phyloP scores from a whole-genome alignment of 2,329 filamentous ascomycete genomes.

The Nemania sp. region DNA sequence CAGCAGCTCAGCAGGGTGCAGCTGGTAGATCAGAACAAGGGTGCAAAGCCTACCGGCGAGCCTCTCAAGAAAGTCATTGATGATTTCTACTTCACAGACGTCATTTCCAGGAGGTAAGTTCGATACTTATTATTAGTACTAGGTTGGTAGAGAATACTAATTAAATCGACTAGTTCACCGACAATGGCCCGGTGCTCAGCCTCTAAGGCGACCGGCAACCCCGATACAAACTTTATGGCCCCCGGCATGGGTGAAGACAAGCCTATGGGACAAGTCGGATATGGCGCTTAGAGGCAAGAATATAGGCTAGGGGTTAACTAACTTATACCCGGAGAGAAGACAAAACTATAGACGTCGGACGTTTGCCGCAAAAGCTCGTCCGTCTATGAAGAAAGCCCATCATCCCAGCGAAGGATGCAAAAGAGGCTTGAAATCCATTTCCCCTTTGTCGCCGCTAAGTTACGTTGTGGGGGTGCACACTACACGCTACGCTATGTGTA shows the following conservation, averaged over 20 bases:
- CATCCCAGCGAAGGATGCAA: slow-evolving; percentile 9
- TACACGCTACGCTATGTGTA: slow-evolving; percentile 40
- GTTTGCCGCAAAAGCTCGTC: slow-evolving; percentile 12
- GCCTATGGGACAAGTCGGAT: slow-evolving; percentile 71
- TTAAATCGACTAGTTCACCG: slow-evolving; percentile 75
- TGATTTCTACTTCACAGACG: slow-evolving; percentile 98
- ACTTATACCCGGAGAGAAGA: slow-evolving; percentile 18
- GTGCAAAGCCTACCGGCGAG: slow-evolving; percentile 75
- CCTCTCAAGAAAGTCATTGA: slow-evolving; percentile 88
- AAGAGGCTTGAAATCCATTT: slow-evolving; percentile 18
- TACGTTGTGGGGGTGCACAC: slow-evolving; percentile 24
- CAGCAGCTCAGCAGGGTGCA: slow-evolving; percentile 88
- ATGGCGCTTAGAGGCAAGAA: slow-evolving; percentile 60
- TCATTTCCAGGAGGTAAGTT: slow-evolving; percentile 91
- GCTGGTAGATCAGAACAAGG: slow-evolving; percentile 96
- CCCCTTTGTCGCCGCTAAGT: slow-evolving; percentile 25
- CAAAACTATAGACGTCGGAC: slow-evolving; percentile 23
- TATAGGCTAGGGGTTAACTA: neutral
- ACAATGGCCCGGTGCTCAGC: slow-evolving; percentile 99
- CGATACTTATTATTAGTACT: slow-evolving; percentile 20
- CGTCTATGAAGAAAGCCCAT: slow-evolving; percentile 10
- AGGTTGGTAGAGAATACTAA: slow-evolving; percentile 15
- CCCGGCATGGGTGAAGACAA: slow-evolving; percentile 73
- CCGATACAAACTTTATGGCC: slow-evolving; percentile 83
- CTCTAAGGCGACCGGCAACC: slow-evolving; percentile 85